These are phyloP conservation scores for Beauveria varroae DNA, from an alignment of 2,329 filamentous ascomycete species.

Conservation along the genomic window DNA sequence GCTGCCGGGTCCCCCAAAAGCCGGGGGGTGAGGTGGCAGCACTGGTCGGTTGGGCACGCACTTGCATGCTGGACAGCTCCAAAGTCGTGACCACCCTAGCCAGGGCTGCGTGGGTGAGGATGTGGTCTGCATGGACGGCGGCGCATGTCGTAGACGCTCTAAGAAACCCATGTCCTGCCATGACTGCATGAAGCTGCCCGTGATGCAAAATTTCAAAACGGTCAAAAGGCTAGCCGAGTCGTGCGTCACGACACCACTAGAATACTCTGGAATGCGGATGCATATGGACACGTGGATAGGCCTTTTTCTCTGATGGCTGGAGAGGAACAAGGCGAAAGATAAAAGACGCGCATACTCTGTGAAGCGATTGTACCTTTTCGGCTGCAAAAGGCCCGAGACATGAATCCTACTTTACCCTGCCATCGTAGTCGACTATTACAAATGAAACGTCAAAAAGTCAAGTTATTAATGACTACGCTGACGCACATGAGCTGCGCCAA, in stretches of 20 bases:
- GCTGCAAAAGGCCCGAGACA: no score
- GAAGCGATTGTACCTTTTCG: no score
- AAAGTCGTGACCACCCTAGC: no score
- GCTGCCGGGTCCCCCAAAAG: not conserved
- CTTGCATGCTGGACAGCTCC: not conserved
- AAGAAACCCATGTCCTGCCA: not conserved
- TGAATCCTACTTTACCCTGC: no score
- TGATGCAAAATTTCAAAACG: not conserved
- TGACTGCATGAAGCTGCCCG: not conserved
- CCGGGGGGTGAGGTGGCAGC: not conserved
- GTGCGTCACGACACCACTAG: not conserved
- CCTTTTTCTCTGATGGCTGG: not conserved
- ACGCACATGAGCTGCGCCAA: not conserved
- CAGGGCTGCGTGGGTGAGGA: no score
- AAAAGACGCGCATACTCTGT: no score
- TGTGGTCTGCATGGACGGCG: no score
- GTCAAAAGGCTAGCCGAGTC: not conserved
- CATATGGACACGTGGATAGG: conserved; percentile 2
- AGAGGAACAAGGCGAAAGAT: no score
- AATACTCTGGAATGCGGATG: not conserved
- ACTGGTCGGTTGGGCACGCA: not conserved
- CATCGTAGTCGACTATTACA: no score
- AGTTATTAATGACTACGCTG: not conserved
- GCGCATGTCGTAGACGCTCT: no score
- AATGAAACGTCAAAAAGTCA: not conserved